These are phyloP conservation scores for Amoeboaphelidium protococcarum DNA, from an alignment of 371 early-diverging fungal species.

Conservation along the genomic window DNA sequence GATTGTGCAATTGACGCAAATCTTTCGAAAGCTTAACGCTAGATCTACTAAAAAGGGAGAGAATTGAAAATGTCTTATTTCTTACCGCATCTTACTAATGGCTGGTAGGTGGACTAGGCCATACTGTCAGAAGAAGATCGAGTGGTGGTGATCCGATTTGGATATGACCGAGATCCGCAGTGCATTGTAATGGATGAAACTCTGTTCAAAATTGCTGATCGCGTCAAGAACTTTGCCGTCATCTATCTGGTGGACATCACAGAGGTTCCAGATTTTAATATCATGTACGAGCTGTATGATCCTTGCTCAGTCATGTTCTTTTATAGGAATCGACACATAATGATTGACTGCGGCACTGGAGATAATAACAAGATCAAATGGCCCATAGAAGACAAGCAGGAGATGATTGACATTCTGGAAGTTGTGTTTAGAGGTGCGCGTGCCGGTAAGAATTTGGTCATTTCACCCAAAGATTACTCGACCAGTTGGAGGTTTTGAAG, in stretches of 20 bases:
- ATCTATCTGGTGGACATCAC: constrained; percentile 41
- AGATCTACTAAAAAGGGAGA: no score
- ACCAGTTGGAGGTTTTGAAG: background rate
- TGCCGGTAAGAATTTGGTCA: constrained; percentile 78
- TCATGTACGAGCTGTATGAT: constrained; percentile 34
- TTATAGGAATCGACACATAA: background rate
- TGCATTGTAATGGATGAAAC: constrained; percentile 95
- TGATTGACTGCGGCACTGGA: constrained; percentile 82
- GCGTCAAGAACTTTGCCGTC: constrained; percentile 89
- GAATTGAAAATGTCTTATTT: background rate
- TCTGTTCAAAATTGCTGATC: constrained; percentile 67
- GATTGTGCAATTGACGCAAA: no score
- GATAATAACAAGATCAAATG: constrained; percentile 97
- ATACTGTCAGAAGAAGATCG: constrained; percentile 88
- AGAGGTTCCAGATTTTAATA: constrained; percentile 53
- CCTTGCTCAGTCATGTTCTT: constrained; percentile 51
- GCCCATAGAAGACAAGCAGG: constrained; percentile 68
- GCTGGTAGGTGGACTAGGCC: constrained; percentile 98
- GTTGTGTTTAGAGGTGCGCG: constrained; percentile 74
- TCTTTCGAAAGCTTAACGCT: no score
- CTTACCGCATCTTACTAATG: constrained; percentile 9
- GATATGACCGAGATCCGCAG: constrained; percentile 71
- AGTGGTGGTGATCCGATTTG: constrained; percentile 85
- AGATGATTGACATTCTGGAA: constrained; percentile 65
- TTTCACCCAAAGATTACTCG: constrained; percentile 52